Conservation (phyloP, 257 asterid species). For the Plantago major region DNA sequence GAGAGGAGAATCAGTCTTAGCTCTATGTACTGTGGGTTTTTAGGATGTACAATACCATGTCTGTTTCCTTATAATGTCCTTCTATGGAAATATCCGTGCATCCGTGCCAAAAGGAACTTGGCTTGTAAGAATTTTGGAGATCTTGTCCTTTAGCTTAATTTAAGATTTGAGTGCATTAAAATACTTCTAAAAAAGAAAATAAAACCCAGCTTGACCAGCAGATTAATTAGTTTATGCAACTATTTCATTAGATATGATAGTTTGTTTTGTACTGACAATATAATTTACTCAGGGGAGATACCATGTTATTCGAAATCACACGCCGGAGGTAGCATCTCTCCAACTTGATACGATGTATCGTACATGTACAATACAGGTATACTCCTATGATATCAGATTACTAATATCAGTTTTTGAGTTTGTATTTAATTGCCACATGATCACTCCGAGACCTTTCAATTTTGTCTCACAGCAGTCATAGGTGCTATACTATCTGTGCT, state of each 20-base stretch:
- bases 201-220: too few species aligned
- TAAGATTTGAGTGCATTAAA: background rate
- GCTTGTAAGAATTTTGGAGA: too few species aligned
- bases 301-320: conserved; percentile 73
- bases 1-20: too few species aligned
- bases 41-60: too few species aligned
- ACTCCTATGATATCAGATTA: too few species aligned
- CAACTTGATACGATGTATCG: conserved; percentile 94
- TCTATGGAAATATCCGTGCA: too few species aligned
- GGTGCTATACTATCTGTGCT: background rate
- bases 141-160: too few species aligned
- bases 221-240: too few species aligned
- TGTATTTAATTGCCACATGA: background rate
- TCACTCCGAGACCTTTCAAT: background rate
- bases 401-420: background rate
- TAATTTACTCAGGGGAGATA: conserved; percentile 78
- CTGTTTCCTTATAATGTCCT: too few species aligned
- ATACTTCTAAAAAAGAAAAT: background rate
- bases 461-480: background rate
- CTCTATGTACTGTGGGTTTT: too few species aligned
- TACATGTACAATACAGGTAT: conserved; percentile 94
- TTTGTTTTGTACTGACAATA: conserved; percentile 32
- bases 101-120: too few species aligned
- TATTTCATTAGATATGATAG: conserved; percentile 9
- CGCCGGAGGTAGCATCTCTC: conserved; percentile 94